Evolutionary conservation across 441 rosid genomes (phyloP), one percentile per base, ranked within the genome.

Genomic region (Oxalis stricta): DNA sequence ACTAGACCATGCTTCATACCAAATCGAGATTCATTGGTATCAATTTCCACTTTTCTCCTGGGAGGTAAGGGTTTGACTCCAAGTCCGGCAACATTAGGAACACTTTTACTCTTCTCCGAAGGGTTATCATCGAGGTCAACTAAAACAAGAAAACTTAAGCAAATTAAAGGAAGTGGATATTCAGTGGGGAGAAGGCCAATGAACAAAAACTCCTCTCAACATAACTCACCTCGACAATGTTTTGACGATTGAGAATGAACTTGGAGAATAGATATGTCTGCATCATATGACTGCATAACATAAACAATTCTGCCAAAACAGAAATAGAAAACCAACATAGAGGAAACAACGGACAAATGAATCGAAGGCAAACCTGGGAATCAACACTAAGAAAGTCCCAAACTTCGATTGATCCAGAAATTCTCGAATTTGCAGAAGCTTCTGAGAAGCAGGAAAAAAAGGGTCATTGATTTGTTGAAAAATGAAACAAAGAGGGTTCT

Each of bases 331-430:
- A 26, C 31, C 7, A 2, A 2, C 2, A 26, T 11, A 42, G 6
- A 45, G 18, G 35, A 41, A 47, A 38, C 13, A 44, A n/a, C n/a
- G n/a, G 7, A 45, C 17, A 13, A 13, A 41, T 1, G 43, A 18
- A 37, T 22, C n/a, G n/a, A 55, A 32, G n/a, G n/a, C n/a, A n/a
- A 67, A 87, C 99, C 97, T 87, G 99, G 32, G 99, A 92, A 73
- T 92, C 99, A 53, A 92, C 87, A 50, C 91, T 84, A 48, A 92
- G 77, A 56, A 92, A 92, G 75, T 87, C 97, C 99, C 99, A 84
- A 58, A 92, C 97, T 66, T 92, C 99, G 64, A 92, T 77, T 14
- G 97, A 92, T 58, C 94, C 97, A 33, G 99, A 87, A 65, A 92
- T 53, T 56, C 68, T 82, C 42, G 97, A 65, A 76, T 80, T 65